These are phyloP conservation scores for Didymella segeticola DNA, from an alignment of 2,329 filamentous ascomycete genomes.

Conservation along the genomic window DNA sequence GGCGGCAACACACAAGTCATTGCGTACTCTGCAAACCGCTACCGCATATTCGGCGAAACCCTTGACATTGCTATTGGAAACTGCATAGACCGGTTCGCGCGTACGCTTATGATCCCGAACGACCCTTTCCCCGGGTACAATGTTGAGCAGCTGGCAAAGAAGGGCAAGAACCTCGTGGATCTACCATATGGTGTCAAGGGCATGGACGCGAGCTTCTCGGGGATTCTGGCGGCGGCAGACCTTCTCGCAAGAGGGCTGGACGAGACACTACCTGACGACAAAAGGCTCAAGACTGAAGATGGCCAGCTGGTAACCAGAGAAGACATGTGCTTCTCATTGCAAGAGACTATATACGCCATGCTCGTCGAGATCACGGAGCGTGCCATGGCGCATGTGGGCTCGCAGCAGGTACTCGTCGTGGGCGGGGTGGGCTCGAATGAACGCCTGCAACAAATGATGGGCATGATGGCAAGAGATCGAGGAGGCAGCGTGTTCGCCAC, in stretches of 20 bases:
- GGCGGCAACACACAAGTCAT: slow-evolving; percentile 99
- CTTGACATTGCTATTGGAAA: slow-evolving; percentile 98
- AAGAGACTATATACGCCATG: slow-evolving; percentile 97
- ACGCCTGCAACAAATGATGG: slow-evolving; percentile 98
- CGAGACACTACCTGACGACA: slow-evolving; percentile 48
- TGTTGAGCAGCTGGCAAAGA: slow-evolving; percentile 90
- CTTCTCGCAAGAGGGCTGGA: slow-evolving; percentile 73
- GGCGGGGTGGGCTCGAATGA: slow-evolving; percentile 96
- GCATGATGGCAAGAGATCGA: slow-evolving; percentile 85
- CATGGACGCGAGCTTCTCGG: slow-evolving; percentile 97
- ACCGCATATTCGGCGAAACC: slow-evolving; percentile 97
- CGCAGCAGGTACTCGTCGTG: slow-evolving; percentile 88
- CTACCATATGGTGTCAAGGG: slow-evolving; percentile 96
- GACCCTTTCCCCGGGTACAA: slow-evolving; percentile 98
- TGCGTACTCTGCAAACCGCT: slow-evolving; percentile 90
- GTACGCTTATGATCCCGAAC: slow-evolving; percentile 89
- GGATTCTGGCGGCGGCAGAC: slow-evolving; percentile 86
- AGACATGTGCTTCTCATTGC: slow-evolving; percentile 91
- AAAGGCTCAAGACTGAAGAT: slow-evolving; percentile 50
- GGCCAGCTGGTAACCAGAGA: slow-evolving; percentile 73
- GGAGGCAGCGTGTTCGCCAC: slow-evolving; percentile 93
- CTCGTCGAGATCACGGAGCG: slow-evolving; percentile 97
- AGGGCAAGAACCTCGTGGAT: slow-evolving; percentile 75
- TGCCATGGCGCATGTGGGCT: slow-evolving; percentile 97
- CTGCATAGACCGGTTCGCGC: slow-evolving; percentile 93